phyloP scores from a whole-genome alignment of 208 protist genomes.

The Trypanosoma boissoni region DNA sequence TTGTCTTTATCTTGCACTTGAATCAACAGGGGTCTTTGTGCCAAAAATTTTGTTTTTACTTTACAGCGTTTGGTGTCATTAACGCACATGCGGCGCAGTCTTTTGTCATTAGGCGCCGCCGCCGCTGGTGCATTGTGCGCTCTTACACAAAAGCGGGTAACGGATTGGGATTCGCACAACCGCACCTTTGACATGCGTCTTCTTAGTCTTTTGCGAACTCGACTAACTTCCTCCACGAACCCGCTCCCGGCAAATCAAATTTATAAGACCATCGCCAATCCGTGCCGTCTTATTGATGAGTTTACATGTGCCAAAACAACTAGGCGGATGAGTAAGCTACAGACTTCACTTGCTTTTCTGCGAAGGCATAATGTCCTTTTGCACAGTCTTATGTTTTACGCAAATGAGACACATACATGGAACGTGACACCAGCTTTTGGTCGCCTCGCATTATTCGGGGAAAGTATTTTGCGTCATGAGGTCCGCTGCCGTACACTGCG shows the following conservation, averaged over 20 bases:
- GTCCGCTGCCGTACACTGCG: constrained; percentile 56
- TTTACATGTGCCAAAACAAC: constrained; percentile 56
- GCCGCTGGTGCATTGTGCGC: constrained; percentile 15
- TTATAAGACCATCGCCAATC: constrained; percentile 60
- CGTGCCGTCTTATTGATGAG: constrained; percentile 66
- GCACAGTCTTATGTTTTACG: constrained; percentile 81
- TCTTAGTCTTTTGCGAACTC: constrained; percentile 30
- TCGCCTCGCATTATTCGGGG: constrained; percentile 66
- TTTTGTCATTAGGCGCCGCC: neutral
- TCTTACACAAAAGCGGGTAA: constrained; percentile 19
- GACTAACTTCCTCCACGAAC: constrained; percentile 47
- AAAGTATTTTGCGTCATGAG: constrained; percentile 52
- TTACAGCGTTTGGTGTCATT: neutral
- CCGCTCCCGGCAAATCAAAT: constrained; percentile 53
- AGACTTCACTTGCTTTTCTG: constrained; percentile 60
- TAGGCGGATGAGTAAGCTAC: constrained; percentile 41
- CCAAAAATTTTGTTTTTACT: neutral
- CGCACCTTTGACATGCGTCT: constrained; percentile 30
- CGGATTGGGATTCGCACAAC: constrained; percentile 29
- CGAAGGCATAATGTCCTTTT: constrained; percentile 86
- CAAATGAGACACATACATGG: constrained; percentile 52
- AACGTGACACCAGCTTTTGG: constrained; percentile 73
- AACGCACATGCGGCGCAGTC: constrained; percentile 12
- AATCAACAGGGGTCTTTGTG: neutral
- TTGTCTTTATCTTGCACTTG: neutral